Base-by-base conservation (phyloP, 1,284 basidiomycete genomes). In the Cyathus olla region DNA sequence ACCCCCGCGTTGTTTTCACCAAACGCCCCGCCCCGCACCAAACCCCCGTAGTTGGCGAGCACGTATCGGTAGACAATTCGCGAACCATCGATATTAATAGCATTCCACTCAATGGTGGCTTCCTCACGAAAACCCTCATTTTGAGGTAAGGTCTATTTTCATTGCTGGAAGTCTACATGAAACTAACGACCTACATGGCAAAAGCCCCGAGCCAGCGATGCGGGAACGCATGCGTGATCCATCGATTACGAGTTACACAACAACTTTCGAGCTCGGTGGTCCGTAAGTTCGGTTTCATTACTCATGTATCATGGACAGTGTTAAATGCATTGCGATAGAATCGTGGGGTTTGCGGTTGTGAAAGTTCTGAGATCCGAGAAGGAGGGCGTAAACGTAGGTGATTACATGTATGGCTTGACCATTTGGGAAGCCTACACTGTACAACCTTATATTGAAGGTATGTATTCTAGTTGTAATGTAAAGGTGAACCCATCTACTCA, bases 61-160 rank as follows among this genome's bases (percentile, higher is more conserved):
- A 28, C 76, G 70, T 60, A 80, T 70, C 78, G 49, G 77, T 82
- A 63, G 82, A 85, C 62, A 69, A 68, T 2, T 75, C 76, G 9
- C 67, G 74, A 56, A 75, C 72, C 8, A 82, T 89, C 63, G 85
- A 87, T 64, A 70, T 83, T 21, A 84, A 86, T 6, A 76, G 62
- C 24, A 80, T 78, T 1, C 67, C 77, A 4, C 72, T 86, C 17
- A 73, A 85, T 31, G 85, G 85, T 19, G 85, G 84, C 0, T 70
- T 83, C 60, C 76, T 88, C 22, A 65, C 83, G 56, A 85, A 85
- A 72, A 74, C 78, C 0, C 73, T 85, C 22, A 73, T 76, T 1
- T 60, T 86, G 10, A 52, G 50, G 50, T 52, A 17, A 42, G 39
- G 4, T 10, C 11, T 13, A 19, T 9, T 31, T 29, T 35, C 13